A percentile compares a stretch with the other conserved stretches of the same genome.
phyloP scores from a whole-genome alignment of 768 basidiomycete genomes.

The Mycena filopes region DNA sequence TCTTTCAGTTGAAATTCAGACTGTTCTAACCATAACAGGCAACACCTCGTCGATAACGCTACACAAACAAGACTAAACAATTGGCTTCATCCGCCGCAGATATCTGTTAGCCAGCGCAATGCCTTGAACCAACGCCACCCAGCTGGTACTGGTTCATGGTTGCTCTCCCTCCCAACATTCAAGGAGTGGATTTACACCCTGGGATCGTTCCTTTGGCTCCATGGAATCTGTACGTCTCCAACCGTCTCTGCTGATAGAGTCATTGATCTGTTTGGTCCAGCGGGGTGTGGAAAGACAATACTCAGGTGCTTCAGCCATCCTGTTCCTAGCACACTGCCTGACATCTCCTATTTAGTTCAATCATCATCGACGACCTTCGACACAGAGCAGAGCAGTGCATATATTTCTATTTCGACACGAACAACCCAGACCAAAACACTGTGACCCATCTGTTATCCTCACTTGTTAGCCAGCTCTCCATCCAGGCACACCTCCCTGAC shows the following conservation, averaged over 20 bases:
- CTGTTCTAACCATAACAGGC: not conserved
- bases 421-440: slow-evolving; percentile 1
- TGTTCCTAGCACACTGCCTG: too few relatives aligned
- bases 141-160: not conserved
- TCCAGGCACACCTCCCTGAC: slow-evolving; percentile 3
- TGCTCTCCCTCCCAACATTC: not conserved
- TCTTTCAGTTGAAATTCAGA: not conserved
- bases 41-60: not conserved
- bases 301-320: not conserved
- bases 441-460: slow-evolving; percentile 24
- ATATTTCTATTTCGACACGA: slow-evolving; percentile 26
- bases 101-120: not conserved
- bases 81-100: slow-evolving; percentile 6
- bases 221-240: slow-evolving; percentile 11
- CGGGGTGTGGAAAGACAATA: slow-evolving; percentile 12
- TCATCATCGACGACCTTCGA: slow-evolving; percentile 3
- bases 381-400: not conserved
- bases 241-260: not conserved
- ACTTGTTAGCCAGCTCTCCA: slow-evolving; percentile 34
- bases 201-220: slow-evolving; percentile 10
- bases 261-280: not conserved
- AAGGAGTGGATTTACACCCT: slow-evolving; percentile 9
- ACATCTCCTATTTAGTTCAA: not conserved
- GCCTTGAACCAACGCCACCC: slow-evolving; percentile 1
- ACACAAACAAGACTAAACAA: not conserved